A percentile compares a stretch with the other conserved stretches of the same genome.
Conservation (phyloP, 2,329 filamentous ascomycete species). For the Fusarium graminum region DNA sequence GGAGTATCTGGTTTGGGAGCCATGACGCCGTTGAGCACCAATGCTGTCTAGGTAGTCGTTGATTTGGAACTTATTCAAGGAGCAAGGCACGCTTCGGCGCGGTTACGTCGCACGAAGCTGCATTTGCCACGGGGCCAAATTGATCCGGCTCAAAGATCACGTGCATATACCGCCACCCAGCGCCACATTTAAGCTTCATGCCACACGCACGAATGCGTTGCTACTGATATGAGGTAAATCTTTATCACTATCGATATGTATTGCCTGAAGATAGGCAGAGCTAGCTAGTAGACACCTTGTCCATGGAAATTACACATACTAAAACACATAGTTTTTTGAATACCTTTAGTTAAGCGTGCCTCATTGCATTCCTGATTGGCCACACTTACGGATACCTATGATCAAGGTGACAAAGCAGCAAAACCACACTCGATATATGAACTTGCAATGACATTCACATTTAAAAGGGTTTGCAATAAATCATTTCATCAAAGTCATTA, state of each 20-base stretch:
- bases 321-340: constrained; percentile 10
- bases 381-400: neutral
- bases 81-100: constrained; percentile 47
- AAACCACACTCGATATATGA: neutral
- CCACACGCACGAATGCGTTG: constrained; percentile 6
- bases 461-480: neutral
- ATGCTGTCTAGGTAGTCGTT: constrained; percentile 47
- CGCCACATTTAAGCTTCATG: constrained; percentile 17
- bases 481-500: constrained; percentile 39
- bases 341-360: constrained; percentile 1
- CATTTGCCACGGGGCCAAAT: constrained; percentile 41
- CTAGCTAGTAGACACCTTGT: neutral
- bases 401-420: no score
- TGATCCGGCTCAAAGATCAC: constrained; percentile 48
- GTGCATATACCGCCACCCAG: constrained; percentile 33
- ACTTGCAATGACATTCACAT: constrained; percentile 1
- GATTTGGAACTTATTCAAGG: constrained; percentile 50
- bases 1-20: constrained; percentile 85
- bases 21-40: constrained; percentile 62
- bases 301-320: constrained; percentile 8
- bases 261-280: neutral
- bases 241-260: constrained; percentile 28
- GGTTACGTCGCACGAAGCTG: constrained; percentile 46
- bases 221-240: constrained; percentile 1
- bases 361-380: constrained; percentile 23